Evolutionary conservation across 495 filamentous ascomycete species (phyloP).

Genomic region (Talaromyces trachyspermus): DNA sequence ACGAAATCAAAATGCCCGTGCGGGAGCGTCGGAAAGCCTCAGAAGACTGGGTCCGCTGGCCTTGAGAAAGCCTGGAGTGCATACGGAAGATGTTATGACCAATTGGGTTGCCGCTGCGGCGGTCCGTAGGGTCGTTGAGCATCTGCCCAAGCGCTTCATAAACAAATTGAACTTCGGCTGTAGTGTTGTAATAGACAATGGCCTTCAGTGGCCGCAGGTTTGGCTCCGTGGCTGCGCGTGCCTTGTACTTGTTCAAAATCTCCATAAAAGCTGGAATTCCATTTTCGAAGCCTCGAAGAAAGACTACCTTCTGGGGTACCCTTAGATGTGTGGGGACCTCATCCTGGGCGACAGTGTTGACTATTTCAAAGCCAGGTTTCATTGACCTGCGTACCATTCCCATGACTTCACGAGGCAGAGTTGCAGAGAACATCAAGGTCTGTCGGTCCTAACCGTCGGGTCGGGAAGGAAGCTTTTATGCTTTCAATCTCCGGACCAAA

Average conservation of each 20-base stretch:
- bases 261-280: conserved; percentile 68
- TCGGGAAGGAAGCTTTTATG: conserved; percentile 63
- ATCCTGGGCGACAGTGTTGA: conserved; percentile 72
- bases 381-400: conserved; percentile 61
- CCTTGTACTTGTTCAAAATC: conserved; percentile 52
- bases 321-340: conserved; percentile 77
- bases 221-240: conserved; percentile 21
- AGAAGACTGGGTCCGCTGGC: conserved; percentile 55
- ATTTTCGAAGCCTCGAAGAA: conserved; percentile 64
- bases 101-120: conserved; percentile 34
- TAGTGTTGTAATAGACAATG: conserved; percentile 82
- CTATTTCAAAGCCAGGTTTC: conserved; percentile 69
- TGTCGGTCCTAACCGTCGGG: conserved; percentile 59
- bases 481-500: conserved; percentile 71
- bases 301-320: conserved; percentile 70
- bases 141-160: conserved; percentile 52
- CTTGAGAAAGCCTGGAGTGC: conserved; percentile 72
- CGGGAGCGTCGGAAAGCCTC: conserved; percentile 57
- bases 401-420: conserved; percentile 78
- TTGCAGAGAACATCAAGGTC: conserved; percentile 91
- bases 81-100: conserved; percentile 56
- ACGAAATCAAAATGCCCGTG: conserved; percentile 75
- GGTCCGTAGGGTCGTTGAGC: conserved; percentile 15
- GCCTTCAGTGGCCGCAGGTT: conserved; percentile 73
- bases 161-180: conserved; percentile 60